Evolutionary conservation across 1,284 basidiomycete species (phyloP), one percentile per base, ranked within the genome.

Genomic region (Leccinum subfulvum): DNA sequence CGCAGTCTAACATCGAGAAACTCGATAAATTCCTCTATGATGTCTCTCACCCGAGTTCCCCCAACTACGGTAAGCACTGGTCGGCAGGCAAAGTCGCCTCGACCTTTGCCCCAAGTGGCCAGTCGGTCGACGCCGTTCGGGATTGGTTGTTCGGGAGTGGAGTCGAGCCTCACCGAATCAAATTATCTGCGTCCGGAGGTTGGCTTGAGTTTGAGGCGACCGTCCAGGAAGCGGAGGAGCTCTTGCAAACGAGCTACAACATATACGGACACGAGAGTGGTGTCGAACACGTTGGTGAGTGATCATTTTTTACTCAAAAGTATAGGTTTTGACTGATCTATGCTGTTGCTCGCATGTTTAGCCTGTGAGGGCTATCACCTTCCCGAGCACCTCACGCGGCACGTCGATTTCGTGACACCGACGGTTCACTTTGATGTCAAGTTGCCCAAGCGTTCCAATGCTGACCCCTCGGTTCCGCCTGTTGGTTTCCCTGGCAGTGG

Each of bases 51-150:
- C 82, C 82, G 4, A 65, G 71, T 16, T 83, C 79, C 3, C 64
- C 73, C 13, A 75, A 77, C 69, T 84, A 81, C 61, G 82, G 82
- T 6, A 75, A 79, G 44, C 82, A 84, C 65, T 84, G 82, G 82
- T 68, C 73, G 1, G 67, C 78, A 11, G 71, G 66, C 3, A 66
- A 76, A 56, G 72, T 84, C 49, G 73, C 77, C 3, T 64, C 75
- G 51, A 79, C 74, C 21, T 83, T 83, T 64, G 75, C 79, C 11
- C 81, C 83, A 0, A 73, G 73, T 28, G 61, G 62, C 3, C 70
- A 79, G 39, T 70, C 80, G 3, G 68, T 81, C 33, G 71, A 75
- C 37, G 61, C 71, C 14, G 82, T 83, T 11, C 70, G 69, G 14
- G 53, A 64, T 23, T 82, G 81, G 81, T 71, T 82, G 7, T 59